Evolutionary conservation across 169 alveolate species (phyloP).

Genomic region (Perkinsus olseni): DNA sequence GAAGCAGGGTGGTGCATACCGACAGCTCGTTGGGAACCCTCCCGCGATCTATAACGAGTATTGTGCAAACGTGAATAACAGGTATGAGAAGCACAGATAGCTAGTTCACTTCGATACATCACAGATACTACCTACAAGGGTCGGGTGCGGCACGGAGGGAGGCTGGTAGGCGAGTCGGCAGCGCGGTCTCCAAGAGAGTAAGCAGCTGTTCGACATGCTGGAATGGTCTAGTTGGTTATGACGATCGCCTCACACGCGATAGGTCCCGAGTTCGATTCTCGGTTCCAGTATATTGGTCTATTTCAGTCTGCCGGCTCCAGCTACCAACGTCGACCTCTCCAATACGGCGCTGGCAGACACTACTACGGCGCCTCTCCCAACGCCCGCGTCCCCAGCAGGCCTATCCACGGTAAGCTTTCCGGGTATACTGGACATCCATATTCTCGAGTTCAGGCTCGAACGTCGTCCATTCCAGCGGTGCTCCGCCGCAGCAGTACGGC

Average conservation of each 20-base stretch:
- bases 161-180: not conserved
- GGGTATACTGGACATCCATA: not conserved
- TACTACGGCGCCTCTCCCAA: not conserved
- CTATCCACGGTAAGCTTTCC: not conserved
- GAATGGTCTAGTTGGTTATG: not conserved
- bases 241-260: constrained; percentile 5
- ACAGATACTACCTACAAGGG: not conserved
- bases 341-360: not conserved
- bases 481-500: not conserved
- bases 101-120: not conserved
- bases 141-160: not conserved
- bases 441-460: not conserved
- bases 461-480: not conserved
- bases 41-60: not conserved
- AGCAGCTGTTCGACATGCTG: not conserved
- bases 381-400: not conserved
- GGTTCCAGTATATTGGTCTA: not conserved
- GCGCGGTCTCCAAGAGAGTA: not conserved
- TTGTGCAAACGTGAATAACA: not conserved
- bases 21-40: not conserved
- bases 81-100: not conserved
- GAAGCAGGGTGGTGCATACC: not conserved
- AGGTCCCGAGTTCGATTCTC: constrained; percentile 2
- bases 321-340: not conserved
- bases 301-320: not conserved